A percentile compares a stretch with the other conserved stretches of the same genome.
phyloP scores from a whole-genome alignment of 2,329 filamentous ascomycete species.

The Drechmeria coniospora region DNA sequence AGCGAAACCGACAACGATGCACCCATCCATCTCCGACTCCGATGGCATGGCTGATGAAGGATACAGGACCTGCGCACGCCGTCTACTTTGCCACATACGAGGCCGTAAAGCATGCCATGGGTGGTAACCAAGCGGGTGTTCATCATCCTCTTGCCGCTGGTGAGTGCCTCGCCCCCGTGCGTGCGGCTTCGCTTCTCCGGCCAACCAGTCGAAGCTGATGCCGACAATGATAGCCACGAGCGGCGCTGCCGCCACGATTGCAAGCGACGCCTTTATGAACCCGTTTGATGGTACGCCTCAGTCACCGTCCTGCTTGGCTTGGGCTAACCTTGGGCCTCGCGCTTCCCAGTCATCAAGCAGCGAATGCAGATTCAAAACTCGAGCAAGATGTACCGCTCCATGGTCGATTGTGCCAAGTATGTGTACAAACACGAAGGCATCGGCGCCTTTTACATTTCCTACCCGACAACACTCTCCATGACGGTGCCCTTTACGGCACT shows the following conservation, averaged over 20 bases:
- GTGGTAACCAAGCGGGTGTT: slow-evolving; percentile 71
- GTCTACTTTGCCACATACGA: slow-evolving; percentile 99
- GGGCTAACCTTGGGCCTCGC: neutral
- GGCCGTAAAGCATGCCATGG: slow-evolving; percentile 88
- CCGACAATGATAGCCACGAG: slow-evolving; percentile 56
- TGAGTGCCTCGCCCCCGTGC: slow-evolving; percentile 28
- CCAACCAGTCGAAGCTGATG: neutral
- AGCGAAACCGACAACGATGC: slow-evolving; percentile 16
- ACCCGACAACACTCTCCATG: slow-evolving; percentile 96
- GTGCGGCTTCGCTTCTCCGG: too few species aligned
- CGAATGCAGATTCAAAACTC: slow-evolving; percentile 98
- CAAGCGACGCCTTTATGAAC: slow-evolving; percentile 97
- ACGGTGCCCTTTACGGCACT: slow-evolving; percentile 94
- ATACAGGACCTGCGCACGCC: slow-evolving; percentile 81
- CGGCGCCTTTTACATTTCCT: slow-evolving; percentile 92
- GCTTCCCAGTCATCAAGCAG: slow-evolving; percentile 77
- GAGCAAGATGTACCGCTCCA: slow-evolving; percentile 68
- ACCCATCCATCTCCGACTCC: neutral
- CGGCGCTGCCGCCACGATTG: slow-evolving; percentile 88
- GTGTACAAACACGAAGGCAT: slow-evolving; percentile 82
- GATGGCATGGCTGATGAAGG: slow-evolving; percentile 7
- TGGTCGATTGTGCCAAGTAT: slow-evolving; percentile 72
- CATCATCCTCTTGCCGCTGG: slow-evolving; percentile 90
- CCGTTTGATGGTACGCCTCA: slow-evolving; percentile 77
- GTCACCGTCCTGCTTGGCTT: neutral